Conservation (phyloP, 2,329 filamentous ascomycete species). For the Aphanocladium album region DNA sequence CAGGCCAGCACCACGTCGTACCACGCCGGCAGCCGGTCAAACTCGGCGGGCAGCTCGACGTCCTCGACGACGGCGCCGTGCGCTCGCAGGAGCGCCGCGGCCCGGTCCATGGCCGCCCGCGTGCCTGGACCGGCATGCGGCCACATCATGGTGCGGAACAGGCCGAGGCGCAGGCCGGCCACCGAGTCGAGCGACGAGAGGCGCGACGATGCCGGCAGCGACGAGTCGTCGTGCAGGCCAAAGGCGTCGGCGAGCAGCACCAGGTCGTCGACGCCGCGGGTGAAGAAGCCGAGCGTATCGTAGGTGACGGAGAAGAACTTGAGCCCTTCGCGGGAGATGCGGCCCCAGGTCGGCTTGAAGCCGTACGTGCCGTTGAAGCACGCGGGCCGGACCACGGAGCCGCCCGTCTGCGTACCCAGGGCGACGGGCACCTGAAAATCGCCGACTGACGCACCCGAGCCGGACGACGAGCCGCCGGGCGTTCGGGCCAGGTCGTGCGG, state of each 20-base stretch:
- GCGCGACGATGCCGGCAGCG: conserved; percentile 11
- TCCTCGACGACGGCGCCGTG: conserved; percentile 54
- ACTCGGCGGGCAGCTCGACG: conserved; percentile 45
- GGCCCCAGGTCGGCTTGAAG: conserved; percentile 62
- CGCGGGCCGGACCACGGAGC: conserved; percentile 58
- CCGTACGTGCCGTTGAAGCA: conserved; percentile 62
- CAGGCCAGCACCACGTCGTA: conserved; percentile 44
- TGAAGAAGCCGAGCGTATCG: conserved; percentile 59
- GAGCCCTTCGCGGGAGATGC: conserved; percentile 57
- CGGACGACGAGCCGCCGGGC: conserved; percentile 63
- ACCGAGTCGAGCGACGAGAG: conserved; percentile 28
- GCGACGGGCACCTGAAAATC: conserved; percentile 58
- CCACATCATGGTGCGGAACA: conserved; percentile 52
- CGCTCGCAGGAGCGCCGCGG: conserved; percentile 31
- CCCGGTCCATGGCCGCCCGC: conserved; percentile 35
- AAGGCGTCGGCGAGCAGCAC: conserved; percentile 51
- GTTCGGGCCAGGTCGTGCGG: conserved; percentile 61
- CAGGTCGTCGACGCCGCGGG: conserved; percentile 53
- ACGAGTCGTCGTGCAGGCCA: conserved; percentile 45
- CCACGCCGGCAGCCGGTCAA: conserved; percentile 46
- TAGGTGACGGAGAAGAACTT: conserved; percentile 54
- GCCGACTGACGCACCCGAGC: conserved; percentile 60
- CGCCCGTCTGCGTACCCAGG: conserved; percentile 62
- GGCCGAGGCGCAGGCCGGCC: conserved; percentile 46
- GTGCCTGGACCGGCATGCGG: conserved; percentile 40